These are phyloP conservation scores for Farysia itapuensis DNA, from an alignment of 1,284 basidiomycete genomes.

Conservation along the genomic window DNA sequence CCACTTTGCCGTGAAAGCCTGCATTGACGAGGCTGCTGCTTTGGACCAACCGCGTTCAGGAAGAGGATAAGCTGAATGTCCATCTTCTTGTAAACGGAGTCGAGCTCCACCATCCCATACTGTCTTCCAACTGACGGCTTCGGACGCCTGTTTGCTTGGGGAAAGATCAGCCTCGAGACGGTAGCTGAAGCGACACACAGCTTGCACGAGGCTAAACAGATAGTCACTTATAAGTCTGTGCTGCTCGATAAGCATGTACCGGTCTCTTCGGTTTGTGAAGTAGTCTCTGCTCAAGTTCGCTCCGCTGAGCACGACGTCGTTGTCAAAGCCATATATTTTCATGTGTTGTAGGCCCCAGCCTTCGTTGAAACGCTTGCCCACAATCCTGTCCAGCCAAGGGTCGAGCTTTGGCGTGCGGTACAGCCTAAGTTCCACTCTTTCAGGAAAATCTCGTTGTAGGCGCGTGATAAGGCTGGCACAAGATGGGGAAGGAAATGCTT, in stretches of 20 bases:
- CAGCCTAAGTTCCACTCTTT: conserved; percentile 75
- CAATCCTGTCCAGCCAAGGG: conserved; percentile 72
- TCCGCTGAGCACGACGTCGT: conserved; percentile 87
- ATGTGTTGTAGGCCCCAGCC: conserved; percentile 98
- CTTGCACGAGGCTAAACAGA: conserved; percentile 75
- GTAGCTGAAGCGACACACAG: conserved; percentile 76
- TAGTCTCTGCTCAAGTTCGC: conserved; percentile 95
- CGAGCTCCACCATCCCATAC: conserved; percentile 50
- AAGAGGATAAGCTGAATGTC: conserved; percentile 1
- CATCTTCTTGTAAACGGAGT: conserved; percentile 1
- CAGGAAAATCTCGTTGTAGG: conserved; percentile 65
- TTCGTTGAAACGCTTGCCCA: conserved; percentile 93
- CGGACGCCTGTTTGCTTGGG: not conserved
- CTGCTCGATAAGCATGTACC: conserved; percentile 76
- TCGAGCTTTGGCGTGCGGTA: conserved; percentile 77
- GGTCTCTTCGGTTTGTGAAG: conserved; percentile 91
- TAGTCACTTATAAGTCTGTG: conserved; percentile 75
- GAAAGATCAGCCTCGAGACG: conserved; percentile 17
- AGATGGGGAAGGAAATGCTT: conserved; percentile 66
- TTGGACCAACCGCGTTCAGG: conserved; percentile 26
- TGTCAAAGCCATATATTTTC: conserved; percentile 91
- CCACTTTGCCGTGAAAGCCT: conserved; percentile 40
- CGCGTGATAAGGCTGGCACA: conserved; percentile 56
- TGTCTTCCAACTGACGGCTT: conserved; percentile 14
- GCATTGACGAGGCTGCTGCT: conserved; percentile 12